Evolutionary conservation across 31 red algal genomes (phyloP).

Genomic region (Bonnemaisonia californica): DNA sequence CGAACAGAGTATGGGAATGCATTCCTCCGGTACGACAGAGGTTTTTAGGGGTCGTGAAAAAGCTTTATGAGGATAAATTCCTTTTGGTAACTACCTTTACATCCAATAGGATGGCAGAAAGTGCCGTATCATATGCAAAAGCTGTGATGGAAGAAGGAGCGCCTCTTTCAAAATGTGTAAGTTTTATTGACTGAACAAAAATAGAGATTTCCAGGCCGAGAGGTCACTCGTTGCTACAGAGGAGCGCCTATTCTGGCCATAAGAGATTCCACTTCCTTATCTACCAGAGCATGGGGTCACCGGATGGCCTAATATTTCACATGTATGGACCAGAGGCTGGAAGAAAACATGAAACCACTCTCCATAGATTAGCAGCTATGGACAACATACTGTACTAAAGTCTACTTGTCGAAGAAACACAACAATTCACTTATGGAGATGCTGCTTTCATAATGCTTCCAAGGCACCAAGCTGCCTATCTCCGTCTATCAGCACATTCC

Average conservation of each 20-base stretch:
- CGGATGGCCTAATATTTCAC: conserved; percentile 40
- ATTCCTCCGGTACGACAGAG: conserved; percentile 2
- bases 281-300: no score
- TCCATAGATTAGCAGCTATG: conserved; percentile 6
- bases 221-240: not conserved
- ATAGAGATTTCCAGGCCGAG: conserved; percentile 30
- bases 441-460: conserved; percentile 16
- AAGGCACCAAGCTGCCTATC: conserved; percentile 30
- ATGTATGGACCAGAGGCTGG: conserved; percentile 32
- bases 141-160: not conserved
- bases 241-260: conserved; percentile 27
- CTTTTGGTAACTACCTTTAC: conserved; percentile 4
- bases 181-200: conserved; percentile 46
- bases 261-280: conserved; percentile 1
- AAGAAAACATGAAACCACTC: conserved; percentile 29
- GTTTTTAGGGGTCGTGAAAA: not conserved
- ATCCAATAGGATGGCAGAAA: not conserved
- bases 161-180: conserved; percentile 4
- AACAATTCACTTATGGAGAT: conserved; percentile 28
- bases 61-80: not conserved
- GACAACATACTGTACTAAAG: not conserved
- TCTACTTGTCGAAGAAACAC: conserved; percentile 7
- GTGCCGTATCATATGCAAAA: not conserved
- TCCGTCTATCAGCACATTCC: not conserved
- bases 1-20: conserved; percentile 1